Base-by-base conservation (phyloP, 352 stramenopile genomes). In the Pythium rishiriense region DNA sequence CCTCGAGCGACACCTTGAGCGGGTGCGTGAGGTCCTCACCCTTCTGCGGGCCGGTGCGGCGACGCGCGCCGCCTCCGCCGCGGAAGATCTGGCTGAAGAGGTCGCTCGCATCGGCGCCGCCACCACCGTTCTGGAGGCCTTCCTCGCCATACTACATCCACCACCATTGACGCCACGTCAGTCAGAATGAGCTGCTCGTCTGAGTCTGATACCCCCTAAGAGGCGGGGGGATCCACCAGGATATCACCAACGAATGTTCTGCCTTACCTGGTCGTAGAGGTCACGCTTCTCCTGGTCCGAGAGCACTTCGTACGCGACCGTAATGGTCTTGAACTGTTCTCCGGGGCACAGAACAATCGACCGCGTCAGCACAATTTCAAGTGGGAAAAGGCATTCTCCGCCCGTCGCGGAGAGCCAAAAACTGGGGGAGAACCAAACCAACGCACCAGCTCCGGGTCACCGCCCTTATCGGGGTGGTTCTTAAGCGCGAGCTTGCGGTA, bases 11-110 rank as follows among this genome's bases (percentile, higher is more conserved):
- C 25, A 99, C 96, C 74, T 98, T 98, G 60, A 99, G 80, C 31
- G 91, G 91, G 81, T 98, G 93, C 51, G 83, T 93, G 55, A 99
- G 82, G 68, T 98, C 93, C 51, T 98, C 95, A 52, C 97, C 97
- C 78, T 98, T 99, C 64, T 97, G 90, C 11, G 96, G 95, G 21
- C 96, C 96, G 37, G 78, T 73, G 54, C 71, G 80, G 31, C 84
- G 72, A 41, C 90, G 71, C 17, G 82, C 68, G 21, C 53, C 54
- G 7, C 50, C 50, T 28, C 86, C 75, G 43, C 78, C 83, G 45
- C 97, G 96, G 82, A 99, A 99, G 75, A 99, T 98, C 89, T 98
- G 97, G 74, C 76, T 94, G 72, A 99, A 99, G 56, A 99, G 85
- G 70, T 99, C 96, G 72, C 78, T 85, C 19, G 78, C 81, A 47